These are phyloP conservation scores for Ceratobasidium sp. DNA, from an alignment of 1,284 basidiomycete genomes.

Conservation along the genomic window DNA sequence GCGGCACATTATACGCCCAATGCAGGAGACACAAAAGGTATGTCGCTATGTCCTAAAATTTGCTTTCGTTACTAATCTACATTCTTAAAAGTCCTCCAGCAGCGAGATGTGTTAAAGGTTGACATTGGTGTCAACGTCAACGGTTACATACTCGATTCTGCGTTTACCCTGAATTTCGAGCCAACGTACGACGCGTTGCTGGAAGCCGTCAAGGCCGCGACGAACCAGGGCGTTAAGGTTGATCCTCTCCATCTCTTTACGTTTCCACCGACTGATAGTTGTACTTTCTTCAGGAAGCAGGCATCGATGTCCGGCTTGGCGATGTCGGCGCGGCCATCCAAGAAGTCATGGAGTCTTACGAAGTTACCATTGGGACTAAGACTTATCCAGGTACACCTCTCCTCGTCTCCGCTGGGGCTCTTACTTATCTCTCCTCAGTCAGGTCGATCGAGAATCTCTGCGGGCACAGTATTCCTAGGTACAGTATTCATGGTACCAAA, in stretches of 20 bases:
- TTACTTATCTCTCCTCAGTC: conserved; percentile 64
- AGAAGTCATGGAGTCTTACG: conserved; percentile 99
- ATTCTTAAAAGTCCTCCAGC: conserved; percentile 74
- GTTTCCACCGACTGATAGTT: conserved; percentile 39
- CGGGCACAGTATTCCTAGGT: conserved; percentile 91
- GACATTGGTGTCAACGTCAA: conserved; percentile 98
- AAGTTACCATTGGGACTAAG: conserved; percentile 90
- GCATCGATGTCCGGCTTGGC: conserved; percentile 94
- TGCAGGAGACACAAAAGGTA: conserved; percentile 89
- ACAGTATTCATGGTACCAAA: conserved; percentile 91
- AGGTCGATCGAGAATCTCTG: conserved; percentile 93
- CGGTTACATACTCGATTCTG: conserved; percentile 94
- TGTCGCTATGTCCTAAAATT: conserved; percentile 28
- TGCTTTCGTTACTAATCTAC: background rate
- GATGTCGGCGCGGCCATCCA: conserved; percentile 95
- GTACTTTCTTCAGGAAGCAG: conserved; percentile 79
- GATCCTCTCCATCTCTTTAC: conserved; percentile 51
- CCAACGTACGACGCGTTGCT: conserved; percentile 91
- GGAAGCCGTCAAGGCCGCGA: conserved; percentile 94
- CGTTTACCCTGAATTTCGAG: conserved; percentile 93
- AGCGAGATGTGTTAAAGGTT: conserved; percentile 93
- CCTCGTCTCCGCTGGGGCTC: background rate
- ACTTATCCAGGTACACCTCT: conserved; percentile 78
- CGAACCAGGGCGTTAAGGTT: conserved; percentile 89
- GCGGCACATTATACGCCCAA: conserved; percentile 99